Evolutionary conservation across 306 rosid species (phyloP).

Genomic region (Castanospermum australe): DNA sequence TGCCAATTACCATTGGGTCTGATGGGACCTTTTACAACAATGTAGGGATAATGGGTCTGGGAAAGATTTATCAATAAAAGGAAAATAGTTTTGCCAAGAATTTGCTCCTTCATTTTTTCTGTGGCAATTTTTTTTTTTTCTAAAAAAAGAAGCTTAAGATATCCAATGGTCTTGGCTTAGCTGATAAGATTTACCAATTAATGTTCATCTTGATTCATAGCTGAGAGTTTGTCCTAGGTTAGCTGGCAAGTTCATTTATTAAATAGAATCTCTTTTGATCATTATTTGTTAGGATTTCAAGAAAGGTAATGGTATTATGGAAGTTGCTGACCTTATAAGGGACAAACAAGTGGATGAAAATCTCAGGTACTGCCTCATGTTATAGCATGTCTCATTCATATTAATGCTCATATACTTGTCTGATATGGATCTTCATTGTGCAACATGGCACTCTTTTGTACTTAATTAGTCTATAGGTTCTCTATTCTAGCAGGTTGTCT

Average conservation of each 20-base stretch:
- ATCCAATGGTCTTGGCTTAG: slow-evolving; percentile 11
- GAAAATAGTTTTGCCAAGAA: neutral
- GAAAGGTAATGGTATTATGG: slow-evolving; percentile 71
- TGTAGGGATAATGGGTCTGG: neutral
- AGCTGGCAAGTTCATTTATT: slow-evolving; percentile 6
- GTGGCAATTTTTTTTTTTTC: neutral
- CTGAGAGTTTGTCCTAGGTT: slow-evolving; percentile 2
- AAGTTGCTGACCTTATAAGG: slow-evolving; percentile 83
- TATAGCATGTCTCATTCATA: slow-evolving; percentile 1
- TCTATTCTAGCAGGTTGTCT: neutral
- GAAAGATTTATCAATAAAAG: neutral
- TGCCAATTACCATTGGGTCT: neutral
- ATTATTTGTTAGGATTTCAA: slow-evolving; percentile 71
- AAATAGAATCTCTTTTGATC: neutral
- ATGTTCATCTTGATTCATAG: slow-evolving; percentile 10
- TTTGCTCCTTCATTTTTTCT: neutral
- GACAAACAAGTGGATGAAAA: slow-evolving; percentile 87
- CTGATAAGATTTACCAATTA: slow-evolving; percentile 13
- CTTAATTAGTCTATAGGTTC: neutral
- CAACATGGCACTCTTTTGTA: neutral
- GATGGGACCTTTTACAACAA: neutral
- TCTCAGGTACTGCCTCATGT: slow-evolving; percentile 63
- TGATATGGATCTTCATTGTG: neutral
- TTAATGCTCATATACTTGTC: neutral
- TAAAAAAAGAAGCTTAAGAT: neutral